Evolutionary conservation across 352 stramenopile species (phyloP).

Genomic region (Pythium guiyangense): DNA sequence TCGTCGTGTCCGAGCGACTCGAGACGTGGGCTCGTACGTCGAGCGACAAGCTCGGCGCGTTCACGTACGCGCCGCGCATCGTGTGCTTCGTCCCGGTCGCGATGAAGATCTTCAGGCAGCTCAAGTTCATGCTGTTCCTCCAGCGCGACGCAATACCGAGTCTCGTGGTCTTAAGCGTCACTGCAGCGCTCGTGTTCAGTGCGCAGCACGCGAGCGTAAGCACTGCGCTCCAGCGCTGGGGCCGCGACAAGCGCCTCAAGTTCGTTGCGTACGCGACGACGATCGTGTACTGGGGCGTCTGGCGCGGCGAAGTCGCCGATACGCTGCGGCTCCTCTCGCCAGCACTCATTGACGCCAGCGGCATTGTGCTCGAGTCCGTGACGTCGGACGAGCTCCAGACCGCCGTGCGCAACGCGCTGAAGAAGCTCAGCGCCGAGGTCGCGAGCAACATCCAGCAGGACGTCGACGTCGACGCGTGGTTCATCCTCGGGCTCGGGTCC

Average conservation of each 20-base stretch:
- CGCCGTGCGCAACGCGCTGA: conserved; percentile 4
- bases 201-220: conserved; percentile 21
- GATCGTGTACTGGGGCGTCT: conserved; percentile 58
- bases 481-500: conserved; percentile 60
- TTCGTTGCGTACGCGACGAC: conserved; percentile 50
- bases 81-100: conserved; percentile 46
- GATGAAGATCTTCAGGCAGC: conserved; percentile 65
- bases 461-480: conserved; percentile 64
- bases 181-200: conserved; percentile 28
- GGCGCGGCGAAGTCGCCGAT: conserved; percentile 42
- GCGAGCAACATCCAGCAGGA: conserved; percentile 46
- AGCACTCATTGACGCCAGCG: conserved; percentile 60
- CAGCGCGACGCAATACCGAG: conserved; percentile 41
- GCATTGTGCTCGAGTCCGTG: conserved; percentile 3
- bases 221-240: conserved; percentile 41
- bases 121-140: conserved; percentile 75
- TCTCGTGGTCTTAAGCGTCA: conserved; percentile 31
- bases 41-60: conserved; percentile 56
- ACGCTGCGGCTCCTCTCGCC: conserved; percentile 44
- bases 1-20: conserved; percentile 23
- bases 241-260: conserved; percentile 62
- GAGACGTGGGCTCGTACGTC: conserved; percentile 53
- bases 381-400: conserved; percentile 2
- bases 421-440: conserved; percentile 7
- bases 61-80: conserved; percentile 51